phyloP scores from a whole-genome alignment of 345 rosid genomes.

The Camelina laxa region DNA sequence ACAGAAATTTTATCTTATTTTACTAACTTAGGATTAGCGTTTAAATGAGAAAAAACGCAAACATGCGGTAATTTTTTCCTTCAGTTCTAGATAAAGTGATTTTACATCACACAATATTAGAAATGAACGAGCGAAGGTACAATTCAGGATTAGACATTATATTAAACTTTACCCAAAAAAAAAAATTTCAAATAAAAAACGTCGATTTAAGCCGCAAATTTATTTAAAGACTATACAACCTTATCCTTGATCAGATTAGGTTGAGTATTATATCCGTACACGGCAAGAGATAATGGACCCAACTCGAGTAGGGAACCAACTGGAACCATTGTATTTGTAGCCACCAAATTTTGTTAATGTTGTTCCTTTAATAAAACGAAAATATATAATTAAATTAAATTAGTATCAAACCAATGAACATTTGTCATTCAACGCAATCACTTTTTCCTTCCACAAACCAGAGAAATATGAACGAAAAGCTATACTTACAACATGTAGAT shows the following conservation, averaged over 20 bases:
- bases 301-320: slow-evolving; percentile 23
- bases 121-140: too few species aligned
- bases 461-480: neutral
- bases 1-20: too few species aligned
- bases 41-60: too few species aligned
- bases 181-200: too few species aligned
- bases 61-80: too few species aligned
- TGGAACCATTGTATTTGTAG: slow-evolving; percentile 4
- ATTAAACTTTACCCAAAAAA: too few species aligned
- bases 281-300: slow-evolving; percentile 34
- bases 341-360: slow-evolving; percentile 8
- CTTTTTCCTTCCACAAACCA: neutral
- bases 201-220: neutral
- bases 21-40: too few species aligned
- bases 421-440: neutral
- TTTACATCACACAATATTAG: too few species aligned
- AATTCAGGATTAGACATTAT: too few species aligned
- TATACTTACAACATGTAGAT: neutral
- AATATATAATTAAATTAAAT: neutral
- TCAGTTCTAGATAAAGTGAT: too few species aligned
- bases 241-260: slow-evolving; percentile 15
- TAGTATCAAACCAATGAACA: neutral
- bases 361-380: neutral
- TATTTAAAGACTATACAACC: neutral
- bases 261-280: slow-evolving; percentile 18